Base-by-base conservation (phyloP, 2,329 filamentous ascomycete species). In the Myriosclerotinia curreyana region DNA sequence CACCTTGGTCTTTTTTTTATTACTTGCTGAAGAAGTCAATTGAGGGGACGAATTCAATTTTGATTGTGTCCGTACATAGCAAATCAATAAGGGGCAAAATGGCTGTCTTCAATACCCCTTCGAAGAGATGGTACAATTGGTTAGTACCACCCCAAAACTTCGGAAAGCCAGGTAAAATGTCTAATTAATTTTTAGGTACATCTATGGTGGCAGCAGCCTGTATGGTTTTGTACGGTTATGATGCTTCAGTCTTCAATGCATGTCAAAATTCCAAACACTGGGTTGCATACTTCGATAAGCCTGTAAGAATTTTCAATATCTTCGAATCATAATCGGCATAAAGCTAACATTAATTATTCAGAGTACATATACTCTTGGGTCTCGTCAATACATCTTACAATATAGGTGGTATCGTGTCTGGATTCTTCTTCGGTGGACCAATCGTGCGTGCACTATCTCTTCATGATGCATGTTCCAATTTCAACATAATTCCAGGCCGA, bases 191-290 rank as follows among this genome's bases (percentile, higher is more conserved):
- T 46, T 9, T 54, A 83, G 85, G 85, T 89, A 87, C 78, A 85
- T 88, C 69, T 66, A 79, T 89, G 62, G 84, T 90, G 69, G 87
- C 87, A 64, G 60, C 88, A 71, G 85, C 86, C 74, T 90, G 86
- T 75, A 90, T 90, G 88, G 86, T 90, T n/a, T 80, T 91, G 53
- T 90, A 90, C 73, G 88, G 88, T 64, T 90, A 90, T 73, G 88
- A 90, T 80, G 86, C 87, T 2, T 88, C 86, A 46, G 87, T 89
- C 54, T 91, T 86, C 80, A 91, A 91, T 74, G 86, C 87, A 4
- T 83, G 89, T 9, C 87, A 89, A 74, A 85, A 84, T 36, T 89
- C 86, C 1, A 56, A 83, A 20, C 83, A 90, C 74, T 91, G 88
- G 87, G 77, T 85, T 17, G 78, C 77, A 22, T 90, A 82, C 77